Evolutionary conservation across 441 rosid species (phyloP).

Genomic region (Capsella rubella): DNA sequence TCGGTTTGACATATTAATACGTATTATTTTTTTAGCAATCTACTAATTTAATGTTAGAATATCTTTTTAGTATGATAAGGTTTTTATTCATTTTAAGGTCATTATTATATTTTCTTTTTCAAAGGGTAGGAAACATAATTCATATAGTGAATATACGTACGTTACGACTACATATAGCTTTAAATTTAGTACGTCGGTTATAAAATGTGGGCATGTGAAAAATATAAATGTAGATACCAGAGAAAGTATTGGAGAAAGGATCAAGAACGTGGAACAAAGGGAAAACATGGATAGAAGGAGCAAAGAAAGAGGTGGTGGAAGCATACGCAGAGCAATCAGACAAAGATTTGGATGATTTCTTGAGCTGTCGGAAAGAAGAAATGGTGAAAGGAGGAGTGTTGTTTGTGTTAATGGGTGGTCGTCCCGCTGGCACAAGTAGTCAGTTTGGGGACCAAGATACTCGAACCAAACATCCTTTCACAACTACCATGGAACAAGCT

Average conservation of each 20-base stretch:
- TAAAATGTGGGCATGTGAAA: not conserved
- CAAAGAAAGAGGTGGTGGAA: conserved; percentile 55
- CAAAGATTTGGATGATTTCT: conserved; percentile 56
- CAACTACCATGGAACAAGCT: conserved; percentile 61
- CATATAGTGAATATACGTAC: not conserved
- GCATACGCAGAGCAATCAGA: conserved; percentile 60
- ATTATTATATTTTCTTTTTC: not conserved
- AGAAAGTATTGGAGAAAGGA: conserved; percentile 49
- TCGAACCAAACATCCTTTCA: conserved; percentile 63
- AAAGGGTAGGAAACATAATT: not conserved
- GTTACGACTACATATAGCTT: not conserved
- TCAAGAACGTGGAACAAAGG: conserved; percentile 61
- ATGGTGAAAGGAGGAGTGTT: conserved; percentile 57
- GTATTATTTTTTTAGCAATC: not conserved
- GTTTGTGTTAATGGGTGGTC: conserved; percentile 61
- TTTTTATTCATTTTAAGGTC: not conserved
- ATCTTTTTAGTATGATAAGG: not conserved
- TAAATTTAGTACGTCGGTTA: not conserved
- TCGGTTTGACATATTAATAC: not conserved
- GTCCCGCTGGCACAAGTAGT: conserved; percentile 49
- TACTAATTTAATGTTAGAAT: not conserved
- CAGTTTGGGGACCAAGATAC: conserved; percentile 57
- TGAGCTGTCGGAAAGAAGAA: conserved; percentile 61
- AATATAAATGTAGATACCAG: conserved; percentile 51
- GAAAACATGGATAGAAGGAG: conserved; percentile 63